Base-by-base conservation (phyloP, 441 rosid genomes). In the Cnidoscolus chayamansa region DNA sequence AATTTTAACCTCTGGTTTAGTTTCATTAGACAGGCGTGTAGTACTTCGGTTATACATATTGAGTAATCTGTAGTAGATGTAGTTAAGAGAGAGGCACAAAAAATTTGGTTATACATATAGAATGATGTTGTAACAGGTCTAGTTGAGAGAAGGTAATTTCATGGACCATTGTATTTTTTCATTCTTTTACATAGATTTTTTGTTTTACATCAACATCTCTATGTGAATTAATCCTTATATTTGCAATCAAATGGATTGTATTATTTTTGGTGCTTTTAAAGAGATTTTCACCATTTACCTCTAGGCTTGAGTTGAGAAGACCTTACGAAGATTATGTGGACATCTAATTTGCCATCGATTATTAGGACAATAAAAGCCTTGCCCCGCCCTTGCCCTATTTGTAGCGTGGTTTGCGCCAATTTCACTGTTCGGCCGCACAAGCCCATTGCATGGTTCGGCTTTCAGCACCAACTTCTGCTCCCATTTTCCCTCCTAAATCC, bases 391-490 rank as follows among this genome's bases (percentile, higher is more conserved):
- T 5, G 7, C 45, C 45, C 45, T 40, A 40, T 7, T 40, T 40
- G 7, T 6, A 0, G 45, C 45, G 45, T 40, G 6, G 45, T 40
- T 40, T 40, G 40, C 40, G 40, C 40, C 45, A 6, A 17, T 2
- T 56, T 55, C 25, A n/a, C 25, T 19, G 31, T 56, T 20, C 10
- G 57, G 19, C 57, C 57, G 59, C 63, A 54, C 56, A 53, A 47
- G 16, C 56, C 56, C 10, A 58, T 25, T 75, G 81, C 60, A 78
- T 81, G 86, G 80, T 74, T 79, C 45, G 79, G n/a, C 55, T 73
- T 63, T 60, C 64, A 58, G 72, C 64, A 67, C 73, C 77, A 74
- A 66, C 72, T 32, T 30, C 77, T 74, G 61, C 50, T 43, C 31
- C 63, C 48, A n/a, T 20, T 7, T 72, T 71, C 80, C 76, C 78